These are phyloP conservation scores for Castanopsis chinensis DNA, from an alignment of 306 rosid genomes.

Conservation along the genomic window DNA sequence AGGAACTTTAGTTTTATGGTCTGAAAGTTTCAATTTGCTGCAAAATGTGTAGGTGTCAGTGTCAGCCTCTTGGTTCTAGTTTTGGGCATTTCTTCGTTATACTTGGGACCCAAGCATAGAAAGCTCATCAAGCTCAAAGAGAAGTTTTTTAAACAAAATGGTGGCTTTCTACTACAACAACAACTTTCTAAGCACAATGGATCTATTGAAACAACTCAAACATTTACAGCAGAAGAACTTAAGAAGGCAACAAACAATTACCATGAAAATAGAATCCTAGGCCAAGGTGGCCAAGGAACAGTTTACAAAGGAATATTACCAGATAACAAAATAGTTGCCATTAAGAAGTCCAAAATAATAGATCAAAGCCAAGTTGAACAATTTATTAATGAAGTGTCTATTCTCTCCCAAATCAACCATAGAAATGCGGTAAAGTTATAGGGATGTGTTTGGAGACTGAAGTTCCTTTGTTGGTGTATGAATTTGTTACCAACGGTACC, in stretches of 20 bases:
- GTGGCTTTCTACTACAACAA: constrained; percentile 29
- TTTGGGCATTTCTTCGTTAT: background rate
- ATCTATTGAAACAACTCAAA: background rate
- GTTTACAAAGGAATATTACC: constrained; percentile 34
- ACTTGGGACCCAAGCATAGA: constrained; percentile 21
- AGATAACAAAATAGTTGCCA: constrained; percentile 17
- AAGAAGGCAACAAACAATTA: constrained; percentile 43
- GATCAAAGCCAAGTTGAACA: constrained; percentile 37
- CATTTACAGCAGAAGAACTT: constrained; percentile 24
- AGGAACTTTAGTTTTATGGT: background rate
- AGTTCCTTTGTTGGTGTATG: constrained; percentile 47
- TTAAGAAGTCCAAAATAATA: constrained; percentile 40
- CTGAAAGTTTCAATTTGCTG: background rate
- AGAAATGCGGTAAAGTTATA: constrained; percentile 43
- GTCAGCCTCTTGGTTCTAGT: background rate
- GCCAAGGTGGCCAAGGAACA: constrained; percentile 43
- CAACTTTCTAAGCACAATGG: constrained; percentile 15
- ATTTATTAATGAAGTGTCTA: constrained; percentile 45
- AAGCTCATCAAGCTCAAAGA: constrained; percentile 23
- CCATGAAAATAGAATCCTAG: constrained; percentile 24
- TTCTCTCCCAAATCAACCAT: constrained; percentile 49
- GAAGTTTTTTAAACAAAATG: constrained; percentile 35
- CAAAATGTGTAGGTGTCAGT: constrained; percentile 12
- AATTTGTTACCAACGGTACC: constrained; percentile 37
- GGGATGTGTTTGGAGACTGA: constrained; percentile 46